Evolutionary conservation across 2,329 filamentous ascomycete genomes (phyloP).

Genomic region (Plectosphaerella sp.): DNA sequence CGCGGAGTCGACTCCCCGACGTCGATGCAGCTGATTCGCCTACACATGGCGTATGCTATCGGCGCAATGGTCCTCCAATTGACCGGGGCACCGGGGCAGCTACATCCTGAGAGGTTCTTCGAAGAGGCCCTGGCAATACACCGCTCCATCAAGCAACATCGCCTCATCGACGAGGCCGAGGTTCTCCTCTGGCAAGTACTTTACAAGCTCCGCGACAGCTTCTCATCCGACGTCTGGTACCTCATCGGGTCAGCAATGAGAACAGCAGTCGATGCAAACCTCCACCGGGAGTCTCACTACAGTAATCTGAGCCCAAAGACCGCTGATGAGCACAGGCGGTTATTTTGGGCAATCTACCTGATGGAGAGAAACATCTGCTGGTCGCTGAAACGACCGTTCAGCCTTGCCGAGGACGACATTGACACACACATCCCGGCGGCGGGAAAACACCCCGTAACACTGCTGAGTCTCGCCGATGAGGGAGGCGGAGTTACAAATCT

Average conservation of each 20-base stretch:
- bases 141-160: not conserved
- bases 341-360: conserved; percentile 39
- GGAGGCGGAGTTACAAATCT: too few relatives aligned
- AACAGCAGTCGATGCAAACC: not conserved
- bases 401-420: conserved; percentile 33
- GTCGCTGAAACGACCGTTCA: conserved; percentile 33
- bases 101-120: not conserved
- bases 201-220: not conserved
- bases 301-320: not conserved
- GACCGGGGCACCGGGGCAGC: not conserved
- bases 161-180: not conserved
- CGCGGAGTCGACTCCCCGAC: not conserved
- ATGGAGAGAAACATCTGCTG: conserved; percentile 36
- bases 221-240: not conserved
- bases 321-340: conserved; percentile 14
- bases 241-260: not conserved
- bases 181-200: not conserved
- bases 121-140: not conserved
- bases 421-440: conserved; percentile 26
- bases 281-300: not conserved
- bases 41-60: not conserved
- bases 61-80: not conserved
- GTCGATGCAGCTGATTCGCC: not conserved
- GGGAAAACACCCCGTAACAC: conserved; percentile 10
- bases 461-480: not conserved